Evolutionary conservation across 768 basidiomycete species (phyloP).

Genomic region (Gyrodon lividus): DNA sequence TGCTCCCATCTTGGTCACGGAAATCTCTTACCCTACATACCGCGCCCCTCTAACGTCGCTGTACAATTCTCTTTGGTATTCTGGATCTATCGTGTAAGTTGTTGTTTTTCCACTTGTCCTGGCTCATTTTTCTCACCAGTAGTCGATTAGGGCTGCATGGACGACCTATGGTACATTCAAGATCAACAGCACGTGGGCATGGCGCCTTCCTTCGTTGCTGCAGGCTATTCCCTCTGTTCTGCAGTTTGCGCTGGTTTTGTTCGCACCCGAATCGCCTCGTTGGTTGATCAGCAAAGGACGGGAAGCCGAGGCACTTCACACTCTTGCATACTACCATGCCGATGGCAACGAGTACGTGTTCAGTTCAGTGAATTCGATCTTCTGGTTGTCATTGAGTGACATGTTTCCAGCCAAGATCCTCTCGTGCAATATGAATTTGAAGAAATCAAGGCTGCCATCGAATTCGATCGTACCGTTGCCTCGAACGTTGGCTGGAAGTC

Average conservation of each 20-base stretch:
- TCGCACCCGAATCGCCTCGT: conserved; percentile 82
- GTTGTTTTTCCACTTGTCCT: background rate
- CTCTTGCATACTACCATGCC: conserved; percentile 81
- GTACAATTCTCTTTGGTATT: conserved; percentile 87
- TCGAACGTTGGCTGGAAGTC: conserved; percentile 67
- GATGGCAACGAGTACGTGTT: conserved; percentile 59
- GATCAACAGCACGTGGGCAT: conserved; percentile 67
- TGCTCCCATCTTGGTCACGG: conserved; percentile 82
- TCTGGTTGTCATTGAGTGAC: background rate
- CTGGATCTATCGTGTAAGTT: conserved; percentile 74
- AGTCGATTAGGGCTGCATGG: conserved; percentile 65
- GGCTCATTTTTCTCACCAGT: background rate
- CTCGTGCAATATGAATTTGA: conserved; percentile 73
- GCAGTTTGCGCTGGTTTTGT: conserved; percentile 64
- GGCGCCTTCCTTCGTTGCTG: conserved; percentile 78
- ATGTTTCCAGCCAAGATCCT: conserved; percentile 47
- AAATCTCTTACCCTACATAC: conserved; percentile 82
- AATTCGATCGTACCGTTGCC: conserved; percentile 60
- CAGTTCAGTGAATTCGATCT: background rate
- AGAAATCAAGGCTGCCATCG: conserved; percentile 78
- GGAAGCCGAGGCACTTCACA: conserved; percentile 63
- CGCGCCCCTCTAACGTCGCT: conserved; percentile 75
- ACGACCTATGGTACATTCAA: conserved; percentile 78
- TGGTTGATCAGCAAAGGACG: conserved; percentile 77
- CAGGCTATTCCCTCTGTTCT: conserved; percentile 69